These are phyloP conservation scores for Corylus americana DNA, from an alignment of 306 rosid genomes.

Conservation along the genomic window DNA sequence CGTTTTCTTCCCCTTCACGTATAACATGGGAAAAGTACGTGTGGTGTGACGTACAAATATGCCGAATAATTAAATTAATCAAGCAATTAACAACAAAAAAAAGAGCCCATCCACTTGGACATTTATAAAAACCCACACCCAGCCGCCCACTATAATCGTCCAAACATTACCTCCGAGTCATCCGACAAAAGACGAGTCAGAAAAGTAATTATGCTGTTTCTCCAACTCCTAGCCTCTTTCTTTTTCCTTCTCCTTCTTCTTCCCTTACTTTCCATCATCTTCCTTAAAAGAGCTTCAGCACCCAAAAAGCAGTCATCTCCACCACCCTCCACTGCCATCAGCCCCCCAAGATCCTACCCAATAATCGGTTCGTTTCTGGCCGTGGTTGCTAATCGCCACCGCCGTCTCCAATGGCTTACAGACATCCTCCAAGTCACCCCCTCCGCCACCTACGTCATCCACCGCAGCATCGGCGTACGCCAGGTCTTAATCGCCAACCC, in stretches of 20 bases:
- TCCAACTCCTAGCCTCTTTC: not conserved
- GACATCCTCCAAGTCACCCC: conserved; percentile 53
- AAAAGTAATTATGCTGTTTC: not conserved
- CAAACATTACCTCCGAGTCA: too few species aligned
- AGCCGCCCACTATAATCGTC: too few species aligned
- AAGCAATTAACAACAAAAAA: too few species aligned
- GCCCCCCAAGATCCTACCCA: conserved; percentile 60
- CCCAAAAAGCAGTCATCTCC: not conserved
- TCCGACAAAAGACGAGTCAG: not conserved
- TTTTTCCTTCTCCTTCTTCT: conserved; percentile 3
- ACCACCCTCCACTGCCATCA: conserved; percentile 1
- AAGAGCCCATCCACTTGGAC: conserved; percentile 49
- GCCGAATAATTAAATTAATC: too few species aligned
- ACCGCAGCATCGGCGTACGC: conserved; percentile 38
- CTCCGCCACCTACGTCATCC: conserved; percentile 56
- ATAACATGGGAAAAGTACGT: too few species aligned
- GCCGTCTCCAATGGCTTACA: conserved; percentile 58
- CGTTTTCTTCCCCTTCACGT: too few species aligned
- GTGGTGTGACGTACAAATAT: too few species aligned
- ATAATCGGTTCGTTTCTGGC: conserved; percentile 49
- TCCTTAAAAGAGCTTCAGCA: conserved; percentile 15
- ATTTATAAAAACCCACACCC: too few species aligned
- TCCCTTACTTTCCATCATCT: conserved; percentile 19
- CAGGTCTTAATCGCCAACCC: conserved; percentile 61
- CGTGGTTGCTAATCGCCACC: conserved; percentile 34